Evolutionary conservation across 257 asterid genomes (phyloP).

Genomic region (Solanum sejunctum): DNA sequence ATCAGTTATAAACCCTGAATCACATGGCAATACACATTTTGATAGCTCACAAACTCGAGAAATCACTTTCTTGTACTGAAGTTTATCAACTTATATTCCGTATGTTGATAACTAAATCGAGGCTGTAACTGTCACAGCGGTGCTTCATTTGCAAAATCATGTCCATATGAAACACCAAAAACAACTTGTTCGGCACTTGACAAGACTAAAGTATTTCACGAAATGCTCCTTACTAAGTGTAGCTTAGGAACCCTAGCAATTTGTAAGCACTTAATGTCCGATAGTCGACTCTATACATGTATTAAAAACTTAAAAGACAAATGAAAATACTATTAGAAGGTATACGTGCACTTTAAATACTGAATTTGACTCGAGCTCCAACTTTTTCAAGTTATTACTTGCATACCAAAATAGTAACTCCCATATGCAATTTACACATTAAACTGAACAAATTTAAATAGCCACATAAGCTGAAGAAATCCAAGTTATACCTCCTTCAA

Average conservation of each 20-base stretch:
- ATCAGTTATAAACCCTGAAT: not conserved
- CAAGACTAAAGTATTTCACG: not conserved
- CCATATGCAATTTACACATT: not conserved
- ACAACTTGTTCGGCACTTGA: not conserved
- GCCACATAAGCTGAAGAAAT: not conserved
- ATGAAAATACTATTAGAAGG: not conserved
- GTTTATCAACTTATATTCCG: not conserved
- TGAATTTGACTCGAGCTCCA: not conserved
- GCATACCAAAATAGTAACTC: not conserved
- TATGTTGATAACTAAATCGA: not conserved
- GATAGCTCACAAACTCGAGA: not conserved
- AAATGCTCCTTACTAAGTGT: not conserved
- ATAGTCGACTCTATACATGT: not conserved
- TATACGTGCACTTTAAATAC: not conserved
- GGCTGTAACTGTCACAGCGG: not conserved
- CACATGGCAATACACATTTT: not conserved
- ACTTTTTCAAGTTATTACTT: not conserved
- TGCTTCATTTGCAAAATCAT: not conserved
- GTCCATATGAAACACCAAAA: not conserved
- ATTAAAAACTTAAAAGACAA: not conserved
- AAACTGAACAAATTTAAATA: not conserved
- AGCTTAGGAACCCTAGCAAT: not conserved
- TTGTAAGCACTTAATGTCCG: not conserved
- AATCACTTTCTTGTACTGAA: not conserved
- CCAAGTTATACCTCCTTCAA: conserved; percentile 45